Conservation (phyloP, 2,329 filamentous ascomycete species). For the Tolypocladium pustulatum region DNA sequence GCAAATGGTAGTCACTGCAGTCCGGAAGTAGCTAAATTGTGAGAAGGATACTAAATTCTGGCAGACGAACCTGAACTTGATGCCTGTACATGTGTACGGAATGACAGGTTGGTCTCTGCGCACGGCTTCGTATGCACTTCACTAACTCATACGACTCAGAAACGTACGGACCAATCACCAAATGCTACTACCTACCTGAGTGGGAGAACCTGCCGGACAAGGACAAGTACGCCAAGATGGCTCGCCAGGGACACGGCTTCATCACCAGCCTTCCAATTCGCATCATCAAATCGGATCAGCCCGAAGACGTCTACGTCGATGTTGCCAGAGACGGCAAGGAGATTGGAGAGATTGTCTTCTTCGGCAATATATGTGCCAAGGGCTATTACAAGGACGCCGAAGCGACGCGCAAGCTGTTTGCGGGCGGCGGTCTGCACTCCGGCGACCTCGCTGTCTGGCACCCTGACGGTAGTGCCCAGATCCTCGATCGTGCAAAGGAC, state of each 20-base stretch:
- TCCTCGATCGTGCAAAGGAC: conserved; percentile 89
- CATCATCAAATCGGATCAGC: conserved; percentile 69
- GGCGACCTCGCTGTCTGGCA: conserved; percentile 93
- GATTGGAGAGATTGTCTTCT: conserved; percentile 60
- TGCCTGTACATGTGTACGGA: conserved; percentile 90
- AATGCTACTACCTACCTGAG: conserved; percentile 75
- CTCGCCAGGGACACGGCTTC: conserved; percentile 86
- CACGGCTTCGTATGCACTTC: not conserved
- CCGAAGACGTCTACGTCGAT: conserved; percentile 42
- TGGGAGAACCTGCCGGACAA: conserved; percentile 68
- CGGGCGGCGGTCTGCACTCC: conserved; percentile 75
- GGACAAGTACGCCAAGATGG: conserved; percentile 84
- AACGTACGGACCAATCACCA: conserved; percentile 93
- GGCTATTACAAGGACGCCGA: conserved; percentile 87
- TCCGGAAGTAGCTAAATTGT: no score
- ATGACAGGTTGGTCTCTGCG: conserved; percentile 34
- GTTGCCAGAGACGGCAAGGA: conserved; percentile 37
- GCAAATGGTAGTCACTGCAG: conserved; percentile 57
- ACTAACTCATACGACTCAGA: conserved; percentile 30
- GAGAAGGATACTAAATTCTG: not conserved
- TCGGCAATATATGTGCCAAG: conserved; percentile 83
- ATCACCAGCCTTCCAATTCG: conserved; percentile 71
- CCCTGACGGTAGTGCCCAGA: conserved; percentile 80
- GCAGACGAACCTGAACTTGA: conserved; percentile 58
- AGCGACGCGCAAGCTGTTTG: conserved; percentile 79